Evolutionary conservation across 140 eudicot species (phyloP).

Genomic region (Oenanthe javanica): DNA sequence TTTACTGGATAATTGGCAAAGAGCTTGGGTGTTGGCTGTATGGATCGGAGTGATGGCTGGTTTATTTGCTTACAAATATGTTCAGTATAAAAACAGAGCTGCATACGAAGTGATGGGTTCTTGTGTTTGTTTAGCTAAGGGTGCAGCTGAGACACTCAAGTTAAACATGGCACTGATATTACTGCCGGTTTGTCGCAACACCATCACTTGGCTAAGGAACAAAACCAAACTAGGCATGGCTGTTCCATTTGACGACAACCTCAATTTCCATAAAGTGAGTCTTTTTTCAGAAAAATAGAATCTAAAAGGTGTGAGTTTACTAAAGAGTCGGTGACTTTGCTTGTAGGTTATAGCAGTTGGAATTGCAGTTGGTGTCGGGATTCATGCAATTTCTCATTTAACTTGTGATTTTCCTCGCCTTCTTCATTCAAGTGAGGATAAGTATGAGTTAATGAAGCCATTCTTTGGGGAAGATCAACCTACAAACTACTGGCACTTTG

Average conservation of each 20-base stretch:
- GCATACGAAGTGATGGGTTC: constrained; percentile 53
- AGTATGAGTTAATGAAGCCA: constrained; percentile 42
- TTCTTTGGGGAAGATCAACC: constrained; percentile 55
- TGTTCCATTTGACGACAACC: constrained; percentile 82
- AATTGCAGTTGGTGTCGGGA: constrained; percentile 55
- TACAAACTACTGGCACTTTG: constrained; percentile 49
- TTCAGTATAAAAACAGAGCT: constrained; percentile 44
- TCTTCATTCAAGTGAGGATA: constrained; percentile 38
- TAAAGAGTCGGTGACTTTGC: not conserved
- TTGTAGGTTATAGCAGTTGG: constrained; percentile 69
- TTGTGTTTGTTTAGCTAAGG: constrained; percentile 80
- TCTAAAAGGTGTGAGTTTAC: not conserved
- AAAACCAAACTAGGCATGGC: constrained; percentile 47
- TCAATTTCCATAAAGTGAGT: constrained; percentile 83
- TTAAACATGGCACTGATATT: constrained; percentile 82
- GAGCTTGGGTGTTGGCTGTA: constrained; percentile 71
- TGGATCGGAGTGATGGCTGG: constrained; percentile 66
- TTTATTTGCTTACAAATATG: constrained; percentile 60
- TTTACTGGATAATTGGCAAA: constrained; percentile 66
- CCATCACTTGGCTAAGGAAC: constrained; percentile 85
- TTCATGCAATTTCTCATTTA: constrained; percentile 66
- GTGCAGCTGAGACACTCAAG: constrained; percentile 86
- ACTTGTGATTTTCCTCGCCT: constrained; percentile 72
- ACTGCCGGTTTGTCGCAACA: constrained; percentile 83
- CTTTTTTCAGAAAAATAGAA: not conserved